Evolutionary conservation across 345 rosid species (phyloP), one percentile per base, ranked within the genome.

Genomic region (Gossypioides kirkii): DNA sequence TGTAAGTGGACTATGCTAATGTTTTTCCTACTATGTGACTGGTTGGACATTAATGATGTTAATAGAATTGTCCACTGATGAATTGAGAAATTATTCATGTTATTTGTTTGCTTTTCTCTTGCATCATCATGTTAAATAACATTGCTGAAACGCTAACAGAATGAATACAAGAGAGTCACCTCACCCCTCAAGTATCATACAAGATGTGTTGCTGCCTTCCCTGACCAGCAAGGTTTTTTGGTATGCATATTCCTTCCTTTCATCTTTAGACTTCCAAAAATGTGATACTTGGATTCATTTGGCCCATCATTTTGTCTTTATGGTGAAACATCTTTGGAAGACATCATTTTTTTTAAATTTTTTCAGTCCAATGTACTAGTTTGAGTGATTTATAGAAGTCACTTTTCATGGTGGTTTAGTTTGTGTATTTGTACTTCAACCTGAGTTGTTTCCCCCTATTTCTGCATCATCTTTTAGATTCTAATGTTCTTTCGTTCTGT

Each of bases 211-310:
- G 93, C 97, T 62, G 96, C 97, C 75, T 95, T 95, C 82, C 99
- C 99, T 54, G 99, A 92, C 81, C 99, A 95, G 82, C 98, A 91
- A 85, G 99, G 99, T 41, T 91, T 95, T 82, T 74, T 96, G 91
- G 99, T 96, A 90, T 45, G 46, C 45, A 32, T 12, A 32, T 42
- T 42, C 46, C 18, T 8, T 22, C 23, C 59, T 62, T 45, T 36
- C 12, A 54, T 45, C 61, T 11, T 13, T 47, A 26, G 61, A 18
- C 26, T 71, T 23, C 46, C 10, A 6, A 26, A 45, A 59, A 16
- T 25, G 4, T 56, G 53, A 41, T 8, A 3, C n/a, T 17, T 28
- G 3, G 8, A 10, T 9, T 56, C 17, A 55, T 14, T 9, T 22
- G 60, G 22, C 22, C 28, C 26, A 0, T 23, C 54, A 26, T 43